Conservation (phyloP, 2,329 filamentous ascomycete genomes). For the Neofusicoccum ribis region DNA sequence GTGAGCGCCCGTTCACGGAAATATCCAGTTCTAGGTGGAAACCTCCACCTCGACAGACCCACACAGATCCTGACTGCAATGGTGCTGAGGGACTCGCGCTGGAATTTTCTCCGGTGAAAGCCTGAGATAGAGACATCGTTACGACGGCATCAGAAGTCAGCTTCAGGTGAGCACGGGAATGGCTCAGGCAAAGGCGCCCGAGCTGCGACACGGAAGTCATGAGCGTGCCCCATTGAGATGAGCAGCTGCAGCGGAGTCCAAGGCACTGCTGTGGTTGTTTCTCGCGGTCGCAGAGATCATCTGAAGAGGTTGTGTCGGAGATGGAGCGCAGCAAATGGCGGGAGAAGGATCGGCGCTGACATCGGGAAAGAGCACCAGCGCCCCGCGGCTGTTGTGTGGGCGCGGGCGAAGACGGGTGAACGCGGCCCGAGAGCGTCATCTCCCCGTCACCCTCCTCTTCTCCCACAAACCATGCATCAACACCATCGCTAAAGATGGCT, state of each 20-base stretch:
- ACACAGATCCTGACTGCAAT: conserved; percentile 30
- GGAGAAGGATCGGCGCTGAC: conserved; percentile 3
- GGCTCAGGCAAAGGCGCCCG: conserved; percentile 35
- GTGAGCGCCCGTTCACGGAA: conserved; percentile 29
- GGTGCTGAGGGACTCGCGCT: conserved; percentile 23
- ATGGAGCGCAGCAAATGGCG: background rate
- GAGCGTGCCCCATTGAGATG: background rate
- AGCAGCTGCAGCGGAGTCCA: background rate
- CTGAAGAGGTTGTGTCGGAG: background rate
- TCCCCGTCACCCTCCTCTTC: background rate
- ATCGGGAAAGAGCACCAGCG: background rate
- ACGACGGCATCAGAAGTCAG: conserved; percentile 22
- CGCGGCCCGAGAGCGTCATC: conserved; percentile 6
- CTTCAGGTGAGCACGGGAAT: conserved; percentile 29
- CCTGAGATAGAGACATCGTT: background rate
- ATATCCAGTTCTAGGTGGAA: conserved; percentile 33
- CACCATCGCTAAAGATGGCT: conserved; percentile 8
- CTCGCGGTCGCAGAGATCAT: background rate
- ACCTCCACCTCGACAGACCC: conserved; percentile 37
- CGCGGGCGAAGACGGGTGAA: conserved; percentile 2
- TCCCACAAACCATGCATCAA: background rate
- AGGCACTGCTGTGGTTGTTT: background rate
- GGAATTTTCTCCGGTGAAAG: background rate
- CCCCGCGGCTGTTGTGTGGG: background rate
- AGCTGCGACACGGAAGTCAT: conserved; percentile 35